Evolutionary conservation across 139 green algal genomes (phyloP), one percentile per base, ranked within the genome.

Genomic region (Coccomyxa sp.): DNA sequence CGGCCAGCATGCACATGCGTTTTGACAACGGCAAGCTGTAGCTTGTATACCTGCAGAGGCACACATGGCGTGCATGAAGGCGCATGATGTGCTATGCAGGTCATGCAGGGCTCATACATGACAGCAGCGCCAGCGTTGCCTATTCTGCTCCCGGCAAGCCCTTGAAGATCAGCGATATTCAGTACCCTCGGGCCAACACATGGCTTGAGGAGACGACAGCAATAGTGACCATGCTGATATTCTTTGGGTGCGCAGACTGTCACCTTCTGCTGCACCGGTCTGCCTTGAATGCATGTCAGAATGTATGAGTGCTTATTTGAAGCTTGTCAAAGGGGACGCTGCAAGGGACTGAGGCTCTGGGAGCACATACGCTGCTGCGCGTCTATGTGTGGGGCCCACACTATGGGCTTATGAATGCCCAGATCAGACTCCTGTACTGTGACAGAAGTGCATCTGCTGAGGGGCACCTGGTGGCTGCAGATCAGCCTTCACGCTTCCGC

Each of bases 201-300:
- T 31, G 18, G 18, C 24, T 29, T 8, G 72, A 77, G 72, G 37
- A 77, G 3, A 39, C 72, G 14, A 16, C 41, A 3, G 72, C 72
- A 7, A 29, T 77, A 31, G 4, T 2, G 7, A 77, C 72, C 38
- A 77, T 77, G 72, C 72, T 68, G 39, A 29, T 77, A 39, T 31
- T 77, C 9, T 77, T 77, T 55, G 39, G 72, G 38, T 64, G 40
- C 37, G 37, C 38, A n/a, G n/a, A n/a, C n/a, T n/a, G n/a, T n/a
- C n/a, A n/a, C n/a, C n/a, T n/a, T 31, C 39, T 37, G 38, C 8
- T 7, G 24, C 7, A 36, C 16, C 72, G 18, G 22, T 6, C 58
- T 31, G 22, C 10, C 58, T 33, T 33, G 31, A 31, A 70, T 31
- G 22, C 58, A 70, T 35, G 14, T 22, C 22, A 12, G 16, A 70